A percentile compares a stretch with the other conserved stretches of the same genome.
These are phyloP conservation scores for Sphagnurus paluster DNA, from an alignment of 1,284 basidiomycete species.

Conservation along the genomic window DNA sequence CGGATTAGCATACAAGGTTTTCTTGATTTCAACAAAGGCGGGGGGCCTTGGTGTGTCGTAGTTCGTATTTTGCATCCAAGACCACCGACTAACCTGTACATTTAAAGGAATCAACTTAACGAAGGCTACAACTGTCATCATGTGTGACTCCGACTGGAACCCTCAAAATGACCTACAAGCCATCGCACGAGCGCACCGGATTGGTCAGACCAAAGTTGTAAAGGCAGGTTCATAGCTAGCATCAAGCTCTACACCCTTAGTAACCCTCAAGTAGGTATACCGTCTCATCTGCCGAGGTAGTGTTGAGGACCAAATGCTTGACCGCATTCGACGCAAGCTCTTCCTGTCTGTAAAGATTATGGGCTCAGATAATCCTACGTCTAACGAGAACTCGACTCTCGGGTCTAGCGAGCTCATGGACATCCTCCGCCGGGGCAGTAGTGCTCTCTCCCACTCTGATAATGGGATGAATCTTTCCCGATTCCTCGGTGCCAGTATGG, in stretches of 20 bases:
- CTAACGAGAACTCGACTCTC: slow-evolving; percentile 27
- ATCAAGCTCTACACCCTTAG: neutral
- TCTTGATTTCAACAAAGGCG: slow-evolving; percentile 84
- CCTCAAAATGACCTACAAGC: slow-evolving; percentile 87
- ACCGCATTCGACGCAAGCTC: slow-evolving; percentile 60
- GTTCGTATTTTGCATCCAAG: neutral
- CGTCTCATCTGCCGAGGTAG: slow-evolving; percentile 56
- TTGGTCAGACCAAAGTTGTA: slow-evolving; percentile 80
- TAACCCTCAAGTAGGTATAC: slow-evolving; percentile 41
- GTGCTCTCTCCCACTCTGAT: slow-evolving; percentile 43
- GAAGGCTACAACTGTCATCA: slow-evolving; percentile 80
- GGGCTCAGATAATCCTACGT: slow-evolving; percentile 33
- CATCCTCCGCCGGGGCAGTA: slow-evolving; percentile 56
- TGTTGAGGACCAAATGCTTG: slow-evolving; percentile 71
- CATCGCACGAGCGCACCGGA: slow-evolving; percentile 82
- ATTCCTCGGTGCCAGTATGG: slow-evolving; percentile 44
- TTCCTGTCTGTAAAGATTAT: slow-evolving; percentile 64
- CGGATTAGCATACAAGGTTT: slow-evolving; percentile 73
- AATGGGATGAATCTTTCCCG: slow-evolving; percentile 38
- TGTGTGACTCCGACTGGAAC: slow-evolving; percentile 77
- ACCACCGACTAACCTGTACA: neutral
- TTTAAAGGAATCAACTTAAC: slow-evolving; percentile 77
- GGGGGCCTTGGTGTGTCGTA: slow-evolving; percentile 74
- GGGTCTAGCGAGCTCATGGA: slow-evolving; percentile 50
- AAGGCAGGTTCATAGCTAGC: slow-evolving; percentile 47